These are phyloP conservation scores for Aspergillus transmontanensis DNA, from an alignment of 2,329 filamentous ascomycete species.

Conservation along the genomic window DNA sequence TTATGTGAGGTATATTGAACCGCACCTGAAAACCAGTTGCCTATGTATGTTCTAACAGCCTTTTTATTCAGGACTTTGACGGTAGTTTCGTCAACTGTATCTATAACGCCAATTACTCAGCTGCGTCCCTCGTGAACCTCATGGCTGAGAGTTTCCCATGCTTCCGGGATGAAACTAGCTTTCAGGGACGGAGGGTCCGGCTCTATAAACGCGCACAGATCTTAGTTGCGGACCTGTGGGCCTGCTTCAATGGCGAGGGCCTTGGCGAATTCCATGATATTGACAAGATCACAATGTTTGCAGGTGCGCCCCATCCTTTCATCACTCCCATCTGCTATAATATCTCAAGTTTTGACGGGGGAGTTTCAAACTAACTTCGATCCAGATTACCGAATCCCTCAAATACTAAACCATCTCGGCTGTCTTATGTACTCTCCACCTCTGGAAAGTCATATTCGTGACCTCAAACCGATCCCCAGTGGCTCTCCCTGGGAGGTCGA, in stretches of 20 bases:
- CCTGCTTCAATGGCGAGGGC: conserved; percentile 80
- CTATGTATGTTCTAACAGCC: conserved; percentile 5
- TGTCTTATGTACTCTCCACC: conserved; percentile 83
- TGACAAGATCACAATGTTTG: conserved; percentile 96
- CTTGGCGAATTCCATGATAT: conserved; percentile 88
- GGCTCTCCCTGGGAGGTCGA: conserved; percentile 84
- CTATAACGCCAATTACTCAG: conserved; percentile 72
- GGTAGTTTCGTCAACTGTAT: conserved; percentile 76
- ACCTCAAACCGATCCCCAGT: conserved; percentile 65
- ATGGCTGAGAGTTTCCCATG: conserved; percentile 79
- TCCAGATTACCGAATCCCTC: conserved; percentile 87
- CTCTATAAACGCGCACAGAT: conserved; percentile 96
- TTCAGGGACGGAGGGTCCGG: conserved; percentile 74
- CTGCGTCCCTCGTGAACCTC: conserved; percentile 81
- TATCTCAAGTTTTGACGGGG: neutral
- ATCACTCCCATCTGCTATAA: neutral
- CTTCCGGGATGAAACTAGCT: conserved; percentile 79
- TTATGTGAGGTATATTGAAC: conserved; percentile 67
- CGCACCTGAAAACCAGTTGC: neutral
- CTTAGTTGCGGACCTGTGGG: conserved; percentile 93
- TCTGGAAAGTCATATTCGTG: conserved; percentile 70
- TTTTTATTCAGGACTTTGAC: conserved; percentile 64
- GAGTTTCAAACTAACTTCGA: neutral
- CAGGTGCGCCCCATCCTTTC: conserved; percentile 50
- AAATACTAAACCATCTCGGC: conserved; percentile 82